Evolutionary conservation across 169 alveolate species (phyloP).

Genomic region (Sarcocystis neurona): DNA sequence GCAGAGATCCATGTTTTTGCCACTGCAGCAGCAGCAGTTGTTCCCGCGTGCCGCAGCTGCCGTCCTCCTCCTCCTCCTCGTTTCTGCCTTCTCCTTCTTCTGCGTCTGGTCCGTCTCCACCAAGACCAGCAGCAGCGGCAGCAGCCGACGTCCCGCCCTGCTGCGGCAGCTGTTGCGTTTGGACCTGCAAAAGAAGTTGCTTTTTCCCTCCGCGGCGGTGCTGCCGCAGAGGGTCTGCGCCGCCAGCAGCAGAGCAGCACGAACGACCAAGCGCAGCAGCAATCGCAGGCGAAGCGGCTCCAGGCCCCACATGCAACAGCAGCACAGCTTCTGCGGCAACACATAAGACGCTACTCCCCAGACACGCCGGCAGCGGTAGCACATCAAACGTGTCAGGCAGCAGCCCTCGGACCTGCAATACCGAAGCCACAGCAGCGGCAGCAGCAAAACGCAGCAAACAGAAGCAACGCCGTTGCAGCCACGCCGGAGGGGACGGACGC

Average conservation of each 20-base stretch:
- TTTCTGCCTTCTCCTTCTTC: too few relatives aligned
- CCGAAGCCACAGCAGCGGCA: conserved; percentile 27
- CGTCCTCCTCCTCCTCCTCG: neutral
- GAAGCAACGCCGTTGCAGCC: neutral
- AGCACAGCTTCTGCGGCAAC: conserved; percentile 45
- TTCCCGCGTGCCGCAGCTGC: neutral
- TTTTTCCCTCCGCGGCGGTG: conserved; percentile 32
- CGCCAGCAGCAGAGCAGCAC: neutral
- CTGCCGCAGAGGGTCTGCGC: neutral
- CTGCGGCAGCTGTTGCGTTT: conserved; percentile 35
- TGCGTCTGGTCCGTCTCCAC: too few relatives aligned
- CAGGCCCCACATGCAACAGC: conserved; percentile 11
- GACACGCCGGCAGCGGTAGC: conserved; percentile 21
- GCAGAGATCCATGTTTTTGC: neutral
- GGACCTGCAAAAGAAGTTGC: conserved; percentile 7
- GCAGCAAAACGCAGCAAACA: neutral
- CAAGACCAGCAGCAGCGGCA: too few relatives aligned
- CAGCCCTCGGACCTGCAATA: conserved; percentile 18
- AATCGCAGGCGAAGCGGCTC: neutral
- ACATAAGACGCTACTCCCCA: conserved; percentile 22
- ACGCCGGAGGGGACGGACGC: neutral
- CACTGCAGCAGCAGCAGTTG: neutral
- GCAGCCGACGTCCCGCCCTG: conserved; percentile 2
- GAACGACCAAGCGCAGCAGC: neutral
- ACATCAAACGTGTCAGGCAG: conserved; percentile 26